These are phyloP conservation scores for Eimeria zaria DNA, from an alignment of 169 alveolate genomes.

Conservation along the genomic window DNA sequence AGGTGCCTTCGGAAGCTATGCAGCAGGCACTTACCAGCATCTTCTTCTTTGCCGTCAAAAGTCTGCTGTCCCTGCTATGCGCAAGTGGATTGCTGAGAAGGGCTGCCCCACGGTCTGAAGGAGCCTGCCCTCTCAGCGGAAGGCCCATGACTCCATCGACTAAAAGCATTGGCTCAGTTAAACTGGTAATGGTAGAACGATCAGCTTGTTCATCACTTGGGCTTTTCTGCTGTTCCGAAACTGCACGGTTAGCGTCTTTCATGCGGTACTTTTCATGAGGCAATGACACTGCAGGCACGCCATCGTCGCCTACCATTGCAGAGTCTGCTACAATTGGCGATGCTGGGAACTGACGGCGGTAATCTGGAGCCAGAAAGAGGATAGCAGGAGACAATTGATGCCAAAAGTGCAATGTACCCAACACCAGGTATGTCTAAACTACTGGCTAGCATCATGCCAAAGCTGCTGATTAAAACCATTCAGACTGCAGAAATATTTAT, in stretches of 20 bases:
- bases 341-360: conserved; percentile 74
- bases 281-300: conserved; percentile 64
- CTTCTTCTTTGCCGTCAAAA: conserved; percentile 43
- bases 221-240: neutral
- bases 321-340: conserved; percentile 75
- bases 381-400: neutral
- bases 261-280: conserved; percentile 35
- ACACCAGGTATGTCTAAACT: neutral
- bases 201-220: conserved; percentile 10
- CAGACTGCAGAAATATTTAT: neutral
- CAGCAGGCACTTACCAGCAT: conserved; percentile 21
- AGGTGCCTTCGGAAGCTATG: neutral
- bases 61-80: conserved; percentile 43
- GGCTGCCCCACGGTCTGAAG: conserved; percentile 54
- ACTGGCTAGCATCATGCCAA: neutral
- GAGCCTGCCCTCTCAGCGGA: conserved; percentile 69
- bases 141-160: conserved; percentile 65
- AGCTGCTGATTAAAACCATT: neutral
- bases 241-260: neutral
- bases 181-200: conserved; percentile 26
- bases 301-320: conserved; percentile 59
- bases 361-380: neutral
- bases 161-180: conserved; percentile 60
- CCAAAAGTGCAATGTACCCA: neutral
- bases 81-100: conserved; percentile 70